phyloP scores from a whole-genome alignment of 2,329 filamentous ascomycete species.

The Daldinia sp. region DNA sequence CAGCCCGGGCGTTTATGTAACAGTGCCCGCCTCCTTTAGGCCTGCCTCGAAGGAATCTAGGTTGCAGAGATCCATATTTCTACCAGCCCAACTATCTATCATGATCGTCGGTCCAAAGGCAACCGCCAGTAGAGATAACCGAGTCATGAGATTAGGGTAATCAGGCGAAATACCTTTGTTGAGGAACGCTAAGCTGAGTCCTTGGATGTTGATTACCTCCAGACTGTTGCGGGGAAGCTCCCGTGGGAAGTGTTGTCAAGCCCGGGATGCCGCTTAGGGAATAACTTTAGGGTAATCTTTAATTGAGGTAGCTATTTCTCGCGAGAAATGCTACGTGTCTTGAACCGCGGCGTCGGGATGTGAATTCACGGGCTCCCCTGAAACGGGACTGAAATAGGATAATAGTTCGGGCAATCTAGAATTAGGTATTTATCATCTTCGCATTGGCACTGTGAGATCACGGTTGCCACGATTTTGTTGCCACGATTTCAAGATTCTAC shows the following conservation, averaged over 20 bases:
- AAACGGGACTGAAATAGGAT: constrained; percentile 1
- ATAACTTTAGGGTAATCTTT: background rate
- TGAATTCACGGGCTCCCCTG: background rate
- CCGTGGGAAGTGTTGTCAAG: background rate
- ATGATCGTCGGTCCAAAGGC: constrained; percentile 20
- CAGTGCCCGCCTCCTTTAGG: background rate
- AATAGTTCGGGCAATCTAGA: background rate
- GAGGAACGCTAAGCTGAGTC: background rate
- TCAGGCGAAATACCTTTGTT: background rate
- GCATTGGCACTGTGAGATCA: constrained; percentile 4
- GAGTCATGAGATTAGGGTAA: background rate
- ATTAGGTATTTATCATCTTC: background rate
- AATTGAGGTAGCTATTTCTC: background rate
- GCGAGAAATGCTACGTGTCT: background rate
- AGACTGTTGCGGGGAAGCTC: background rate
- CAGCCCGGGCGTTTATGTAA: constrained; percentile 8
- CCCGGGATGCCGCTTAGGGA: background rate
- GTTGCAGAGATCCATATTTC: background rate
- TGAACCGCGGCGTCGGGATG: background rate
- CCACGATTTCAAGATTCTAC: background rate
- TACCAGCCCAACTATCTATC: background rate
- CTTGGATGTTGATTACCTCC: background rate
- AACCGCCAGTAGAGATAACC: background rate
- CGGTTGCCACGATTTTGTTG: background rate
- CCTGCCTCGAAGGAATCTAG: background rate